phyloP scores from a whole-genome alignment of 331 rosid species.

The Saraca asoca region DNA sequence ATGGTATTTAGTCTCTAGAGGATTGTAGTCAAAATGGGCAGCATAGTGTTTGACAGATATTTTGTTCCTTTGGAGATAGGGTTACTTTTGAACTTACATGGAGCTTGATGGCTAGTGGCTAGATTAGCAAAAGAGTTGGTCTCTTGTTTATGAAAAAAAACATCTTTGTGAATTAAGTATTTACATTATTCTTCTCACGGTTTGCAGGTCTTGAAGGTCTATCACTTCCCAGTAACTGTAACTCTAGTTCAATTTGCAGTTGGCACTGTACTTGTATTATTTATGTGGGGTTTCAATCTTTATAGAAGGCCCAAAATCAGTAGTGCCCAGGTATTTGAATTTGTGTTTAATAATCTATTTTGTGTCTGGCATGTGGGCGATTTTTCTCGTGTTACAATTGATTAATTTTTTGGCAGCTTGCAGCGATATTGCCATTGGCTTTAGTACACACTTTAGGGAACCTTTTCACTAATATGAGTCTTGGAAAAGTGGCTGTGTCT shows the following conservation, averaged over 20 bases:
- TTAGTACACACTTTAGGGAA: slow-evolving; percentile 83
- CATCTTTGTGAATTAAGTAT: slow-evolving; percentile 5
- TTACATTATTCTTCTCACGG: slow-evolving; percentile 5
- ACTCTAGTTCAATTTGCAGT: slow-evolving; percentile 67
- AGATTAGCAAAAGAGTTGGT: not conserved
- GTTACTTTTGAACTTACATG: too few relatives aligned
- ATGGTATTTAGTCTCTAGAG: not conserved
- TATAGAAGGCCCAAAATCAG: slow-evolving; percentile 71
- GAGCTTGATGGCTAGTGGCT: not conserved
- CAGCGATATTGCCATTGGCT: slow-evolving; percentile 80
- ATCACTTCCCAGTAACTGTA: slow-evolving; percentile 66
- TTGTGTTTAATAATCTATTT: slow-evolving; percentile 9
- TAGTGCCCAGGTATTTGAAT: slow-evolving; percentile 63
- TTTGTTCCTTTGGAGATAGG: too few relatives aligned
- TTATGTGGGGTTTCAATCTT: slow-evolving; percentile 78
- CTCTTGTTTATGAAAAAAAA: slow-evolving; percentile 4
- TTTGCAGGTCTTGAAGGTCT: slow-evolving; percentile 83
- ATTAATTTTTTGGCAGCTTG: slow-evolving; percentile 54
- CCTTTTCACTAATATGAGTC: slow-evolving; percentile 93
- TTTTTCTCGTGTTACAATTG: slow-evolving; percentile 22
- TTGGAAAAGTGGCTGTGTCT: slow-evolving; percentile 91
- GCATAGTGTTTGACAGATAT: not conserved
- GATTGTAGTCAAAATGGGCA: not conserved
- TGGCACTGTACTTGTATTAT: slow-evolving; percentile 62
- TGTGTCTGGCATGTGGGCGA: slow-evolving; percentile 16